These are phyloP conservation scores for Zymoseptoria crescenta DNA, from an alignment of 2,329 filamentous ascomycete species.

Conservation along the genomic window DNA sequence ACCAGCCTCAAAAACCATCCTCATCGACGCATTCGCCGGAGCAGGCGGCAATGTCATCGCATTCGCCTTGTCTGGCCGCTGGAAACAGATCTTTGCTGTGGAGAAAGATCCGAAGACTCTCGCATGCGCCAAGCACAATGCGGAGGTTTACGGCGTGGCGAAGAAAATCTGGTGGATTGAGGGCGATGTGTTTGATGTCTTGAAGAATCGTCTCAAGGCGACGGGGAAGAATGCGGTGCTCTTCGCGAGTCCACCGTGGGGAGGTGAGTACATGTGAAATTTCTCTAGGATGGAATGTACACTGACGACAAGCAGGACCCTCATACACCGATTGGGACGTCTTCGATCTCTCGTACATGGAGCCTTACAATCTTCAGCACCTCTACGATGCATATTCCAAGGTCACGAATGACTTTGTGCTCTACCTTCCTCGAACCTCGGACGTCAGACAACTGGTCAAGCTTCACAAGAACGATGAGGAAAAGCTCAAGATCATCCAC, in stretches of 20 bases:
- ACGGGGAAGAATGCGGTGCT: conserved; percentile 48
- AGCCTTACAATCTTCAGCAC: conserved; percentile 66
- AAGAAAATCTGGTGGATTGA: conserved; percentile 77
- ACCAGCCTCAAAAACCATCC: conserved; percentile 49
- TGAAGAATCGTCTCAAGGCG: conserved; percentile 47
- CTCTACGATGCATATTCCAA: conserved; percentile 56
- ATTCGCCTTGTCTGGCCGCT: conserved; percentile 74
- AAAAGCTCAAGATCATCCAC: conserved; percentile 69
- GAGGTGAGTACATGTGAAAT: conserved; percentile 44
- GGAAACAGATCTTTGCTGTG: conserved; percentile 78
- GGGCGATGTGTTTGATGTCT: conserved; percentile 74
- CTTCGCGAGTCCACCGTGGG: conserved; percentile 70
- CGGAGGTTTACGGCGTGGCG: conserved; percentile 70
- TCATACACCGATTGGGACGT: conserved; percentile 58
- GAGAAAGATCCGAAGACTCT: conserved; percentile 75
- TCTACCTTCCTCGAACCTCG: conserved; percentile 81
- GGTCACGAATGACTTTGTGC: conserved; percentile 49
- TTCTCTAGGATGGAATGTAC: conserved; percentile 5
- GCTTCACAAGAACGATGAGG: conserved; percentile 28
- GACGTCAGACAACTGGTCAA: conserved; percentile 69
- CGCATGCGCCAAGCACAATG: conserved; percentile 87
- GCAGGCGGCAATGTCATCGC: conserved; percentile 91
- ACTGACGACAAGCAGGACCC: conserved; percentile 40
- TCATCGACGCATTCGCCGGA: conserved; percentile 86
- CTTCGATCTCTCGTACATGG: conserved; percentile 79